Conservation (phyloP, 1,284 basidiomycete genomes). For the Pseudozyma hubeiensis region DNA sequence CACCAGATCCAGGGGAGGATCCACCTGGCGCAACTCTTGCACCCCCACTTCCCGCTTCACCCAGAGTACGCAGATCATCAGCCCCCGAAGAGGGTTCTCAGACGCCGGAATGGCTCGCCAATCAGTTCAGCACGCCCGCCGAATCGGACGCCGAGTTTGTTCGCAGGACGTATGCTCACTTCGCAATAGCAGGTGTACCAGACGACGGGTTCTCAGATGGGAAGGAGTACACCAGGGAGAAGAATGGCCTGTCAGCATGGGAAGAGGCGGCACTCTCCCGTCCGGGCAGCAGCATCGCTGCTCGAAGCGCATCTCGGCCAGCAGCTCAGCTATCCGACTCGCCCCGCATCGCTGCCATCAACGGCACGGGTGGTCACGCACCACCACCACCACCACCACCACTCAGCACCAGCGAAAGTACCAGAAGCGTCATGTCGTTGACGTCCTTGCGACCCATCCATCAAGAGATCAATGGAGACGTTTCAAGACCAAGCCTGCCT, state of each 20-base stretch:
- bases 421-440: slow-evolving; percentile 8
- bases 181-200: slow-evolving; percentile 51
- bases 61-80: slow-evolving; percentile 32
- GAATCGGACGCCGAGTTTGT: slow-evolving; percentile 61
- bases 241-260: slow-evolving; percentile 47
- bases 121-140: slow-evolving; percentile 29
- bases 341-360: not conserved
- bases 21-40: slow-evolving; percentile 11
- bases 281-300: slow-evolving; percentile 10
- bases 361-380: slow-evolving; percentile 8
- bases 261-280: slow-evolving; percentile 41
- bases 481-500: not conserved
- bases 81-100: slow-evolving; percentile 31
- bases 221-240: slow-evolving; percentile 62
- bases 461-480: not conserved
- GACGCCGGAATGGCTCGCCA: slow-evolving; percentile 20
- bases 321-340: not conserved
- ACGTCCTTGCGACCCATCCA: not conserved
- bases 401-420: slow-evolving; percentile 11
- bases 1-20: slow-evolving; percentile 12
- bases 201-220: slow-evolving; percentile 64
- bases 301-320: not conserved
- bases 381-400: slow-evolving; percentile 6
- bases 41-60: slow-evolving; percentile 16
- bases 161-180: slow-evolving; percentile 62